phyloP scores from a whole-genome alignment of 169 alveolate genomes.

The Plasmodium chabaudi region DNA sequence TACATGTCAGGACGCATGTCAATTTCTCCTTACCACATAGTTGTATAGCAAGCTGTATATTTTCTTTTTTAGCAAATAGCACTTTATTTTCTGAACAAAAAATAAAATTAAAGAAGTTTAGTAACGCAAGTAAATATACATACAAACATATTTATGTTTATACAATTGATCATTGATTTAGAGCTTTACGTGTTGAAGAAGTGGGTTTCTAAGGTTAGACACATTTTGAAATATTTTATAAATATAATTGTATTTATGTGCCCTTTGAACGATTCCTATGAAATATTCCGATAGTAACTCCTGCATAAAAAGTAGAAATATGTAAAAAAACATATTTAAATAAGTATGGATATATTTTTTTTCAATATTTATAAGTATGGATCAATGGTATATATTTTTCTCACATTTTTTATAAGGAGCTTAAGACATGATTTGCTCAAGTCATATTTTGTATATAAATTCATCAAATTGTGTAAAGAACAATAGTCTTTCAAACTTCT shows the following conservation, averaged over 20 bases:
- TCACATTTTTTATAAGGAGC: conserved; percentile 26
- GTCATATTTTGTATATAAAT: conserved; percentile 23
- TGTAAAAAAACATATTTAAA: not conserved
- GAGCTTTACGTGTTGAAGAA: conserved; percentile 23
- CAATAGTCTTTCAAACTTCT: conserved; percentile 21
- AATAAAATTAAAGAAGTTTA: not conserved
- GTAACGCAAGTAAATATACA: not conserved
- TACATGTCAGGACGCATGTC: not conserved
- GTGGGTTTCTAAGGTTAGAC: conserved; percentile 9
- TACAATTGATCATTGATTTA: no score
- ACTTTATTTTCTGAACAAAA: conserved; percentile 15
- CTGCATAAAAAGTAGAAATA: conserved; percentile 12
- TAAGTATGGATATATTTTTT: not conserved
- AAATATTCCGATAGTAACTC: not conserved
- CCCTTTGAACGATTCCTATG: conserved; percentile 39
- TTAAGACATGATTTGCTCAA: conserved; percentile 13
- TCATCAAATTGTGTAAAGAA: conserved; percentile 28
- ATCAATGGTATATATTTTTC: not conserved
- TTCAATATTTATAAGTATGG: not conserved
- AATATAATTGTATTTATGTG: conserved; percentile 49
- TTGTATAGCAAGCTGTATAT: conserved; percentile 42
- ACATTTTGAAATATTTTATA: conserved; percentile 30
- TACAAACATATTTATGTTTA: no score
- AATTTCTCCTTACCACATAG: conserved; percentile 23
- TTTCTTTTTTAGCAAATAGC: conserved; percentile 15